Base-by-base conservation (phyloP, 768 basidiomycete species). In the Exsudoporus frostii region DNA sequence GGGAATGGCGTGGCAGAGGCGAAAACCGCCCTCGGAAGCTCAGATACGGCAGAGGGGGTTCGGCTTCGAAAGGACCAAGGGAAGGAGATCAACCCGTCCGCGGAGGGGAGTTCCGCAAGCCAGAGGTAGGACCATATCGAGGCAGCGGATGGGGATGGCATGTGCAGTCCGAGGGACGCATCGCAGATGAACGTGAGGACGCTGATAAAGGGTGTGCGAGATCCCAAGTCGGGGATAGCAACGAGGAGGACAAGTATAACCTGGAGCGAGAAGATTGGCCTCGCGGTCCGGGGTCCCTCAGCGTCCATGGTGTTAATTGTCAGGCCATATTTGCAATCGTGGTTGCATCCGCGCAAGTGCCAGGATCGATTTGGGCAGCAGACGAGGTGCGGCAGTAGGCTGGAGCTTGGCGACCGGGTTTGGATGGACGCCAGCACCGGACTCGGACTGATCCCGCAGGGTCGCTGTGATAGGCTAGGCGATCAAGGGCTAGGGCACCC, bases 401-500 rank as follows among this genome's bases (percentile, higher is more conserved):
- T 61, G 62, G 56, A 46, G 53, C 63, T 58, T 58, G 59, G 62
- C 59, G 46, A 50, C 63, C 59, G 25, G 4, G 59, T 55, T 63
- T 32, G 49, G 62, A 27, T 19, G 44, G 51, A 29, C 46, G 52
- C 42, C 38, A 39, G 29, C 58, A 64, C 62, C 66, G 66, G 61
- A 68, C 68, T 68, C 64, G 63, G 59, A 56, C 60, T 68, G 66
- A 68, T 68, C 61, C 44, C 45, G 50, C 65, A 69, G 68, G 68
- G 69, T 70, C 69, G 68, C 41, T 57, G 60, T 70, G 69, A 70
- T 70, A 71, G 68, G 70, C 70, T 70, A 66, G 62, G 58, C 58
- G 68, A 70, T 70, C 68, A 66, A 68, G 60, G 62, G 62, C 55
- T 55, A 67, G 66, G 63, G 67, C 38, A 68, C 46, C n/a, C 27